phyloP scores from a whole-genome alignment of 129 eudicot genomes.

The Pittosporum tobira region DNA sequence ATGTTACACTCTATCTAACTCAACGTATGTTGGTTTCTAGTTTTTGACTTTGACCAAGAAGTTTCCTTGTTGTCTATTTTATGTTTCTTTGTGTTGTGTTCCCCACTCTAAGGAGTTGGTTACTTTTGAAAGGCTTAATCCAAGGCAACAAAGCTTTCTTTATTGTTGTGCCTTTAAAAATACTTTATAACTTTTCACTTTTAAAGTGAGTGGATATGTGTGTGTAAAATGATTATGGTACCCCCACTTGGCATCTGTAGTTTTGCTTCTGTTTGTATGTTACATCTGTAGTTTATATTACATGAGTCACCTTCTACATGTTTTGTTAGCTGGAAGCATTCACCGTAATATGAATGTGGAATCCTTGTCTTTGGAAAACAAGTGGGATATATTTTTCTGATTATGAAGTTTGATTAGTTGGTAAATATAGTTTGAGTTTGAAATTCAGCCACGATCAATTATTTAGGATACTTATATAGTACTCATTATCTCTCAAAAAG shows the following conservation, averaged over 20 bases:
- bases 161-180: not conserved
- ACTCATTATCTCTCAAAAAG: too few relatives aligned
- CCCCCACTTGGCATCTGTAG: too few relatives aligned
- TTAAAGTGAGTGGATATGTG: not conserved
- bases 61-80: slow-evolving; percentile 1
- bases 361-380: not conserved
- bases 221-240: not conserved
- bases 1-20: too few relatives aligned
- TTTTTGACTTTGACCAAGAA: slow-evolving; percentile 4
- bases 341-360: not conserved
- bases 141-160: slow-evolving; percentile 1
- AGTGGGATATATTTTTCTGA: not conserved
- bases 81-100: not conserved
- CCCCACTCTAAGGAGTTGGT: not conserved
- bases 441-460: too few relatives aligned
- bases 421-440: not conserved
- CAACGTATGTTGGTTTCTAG: not conserved
- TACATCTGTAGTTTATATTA: too few relatives aligned
- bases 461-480: too few relatives aligned
- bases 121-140: too few relatives aligned
- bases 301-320: too few relatives aligned
- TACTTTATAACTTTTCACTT: not conserved
- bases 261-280: not conserved
- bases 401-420: not conserved
- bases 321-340: too few relatives aligned